Conservation (phyloP, 768 basidiomycete genomes). For the Agrocybe pediades region DNA sequence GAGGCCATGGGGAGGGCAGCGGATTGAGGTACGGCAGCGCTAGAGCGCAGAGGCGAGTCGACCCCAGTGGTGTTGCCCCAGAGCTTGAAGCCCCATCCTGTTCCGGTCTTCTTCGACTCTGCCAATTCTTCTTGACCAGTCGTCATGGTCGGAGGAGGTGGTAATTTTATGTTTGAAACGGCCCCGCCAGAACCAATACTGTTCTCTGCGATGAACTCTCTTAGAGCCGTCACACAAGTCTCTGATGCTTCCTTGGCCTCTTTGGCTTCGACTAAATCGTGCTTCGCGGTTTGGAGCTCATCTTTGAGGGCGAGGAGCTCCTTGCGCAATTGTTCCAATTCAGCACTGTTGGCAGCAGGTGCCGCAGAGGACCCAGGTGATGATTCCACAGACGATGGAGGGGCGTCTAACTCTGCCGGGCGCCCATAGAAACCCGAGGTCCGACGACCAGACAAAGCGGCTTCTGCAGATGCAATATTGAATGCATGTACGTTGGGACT, state of each 20-base stretch:
- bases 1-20: slow-evolving; percentile 11
- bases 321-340: slow-evolving; percentile 59
- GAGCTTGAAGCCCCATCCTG: slow-evolving; percentile 72
- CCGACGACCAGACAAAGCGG: slow-evolving; percentile 31
- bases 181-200: slow-evolving; percentile 48
- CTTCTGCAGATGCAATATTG: slow-evolving; percentile 34
- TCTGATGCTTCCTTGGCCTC: slow-evolving; percentile 91
- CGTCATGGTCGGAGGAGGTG: slow-evolving; percentile 41
- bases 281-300: slow-evolving; percentile 63
- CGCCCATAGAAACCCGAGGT: slow-evolving; percentile 58
- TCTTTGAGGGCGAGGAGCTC: slow-evolving; percentile 59
- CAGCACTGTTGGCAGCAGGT: slow-evolving; percentile 24
- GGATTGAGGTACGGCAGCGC: slow-evolving; percentile 12
- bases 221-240: slow-evolving; percentile 76
- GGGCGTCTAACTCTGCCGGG: slow-evolving; percentile 37
- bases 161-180: slow-evolving; percentile 35
- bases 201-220: slow-evolving; percentile 80
- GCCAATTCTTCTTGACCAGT: slow-evolving; percentile 35
- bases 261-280: slow-evolving; percentile 72
- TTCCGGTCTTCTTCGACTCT: slow-evolving; percentile 29
- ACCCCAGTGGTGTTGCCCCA: slow-evolving; percentile 40
- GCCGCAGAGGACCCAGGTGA: background rate
- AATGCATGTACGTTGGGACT: slow-evolving; percentile 35
- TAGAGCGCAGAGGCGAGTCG: slow-evolving; percentile 15
- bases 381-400: slow-evolving; percentile 20